phyloP scores from a whole-genome alignment of 208 protist species.

The Giardia duodenalis region DNA sequence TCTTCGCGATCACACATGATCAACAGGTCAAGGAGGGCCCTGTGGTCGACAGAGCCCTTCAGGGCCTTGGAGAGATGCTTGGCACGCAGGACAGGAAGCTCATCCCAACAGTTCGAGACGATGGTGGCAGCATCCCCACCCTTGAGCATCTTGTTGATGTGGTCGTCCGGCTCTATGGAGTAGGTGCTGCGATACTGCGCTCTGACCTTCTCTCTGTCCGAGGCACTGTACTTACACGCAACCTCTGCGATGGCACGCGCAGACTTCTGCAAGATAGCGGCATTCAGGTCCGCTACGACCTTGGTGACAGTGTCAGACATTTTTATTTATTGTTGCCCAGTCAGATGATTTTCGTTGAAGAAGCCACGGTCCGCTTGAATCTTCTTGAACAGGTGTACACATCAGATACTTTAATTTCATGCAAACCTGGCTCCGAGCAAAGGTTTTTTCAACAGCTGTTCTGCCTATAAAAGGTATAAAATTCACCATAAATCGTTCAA shows the following conservation, averaged over 20 bases:
- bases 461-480: too few relatives aligned
- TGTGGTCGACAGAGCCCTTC: not conserved
- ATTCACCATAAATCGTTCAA: too few relatives aligned
- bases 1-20: not conserved
- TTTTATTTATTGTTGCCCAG: constrained; percentile 10
- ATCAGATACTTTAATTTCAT: too few relatives aligned
- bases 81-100: not conserved
- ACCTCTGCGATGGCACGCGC: not conserved
- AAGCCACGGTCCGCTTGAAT: too few relatives aligned
- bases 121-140: not conserved
- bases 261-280: not conserved
- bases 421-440: too few relatives aligned
- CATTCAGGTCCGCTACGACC: not conserved
- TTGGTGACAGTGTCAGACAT: not conserved
- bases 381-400: too few relatives aligned
- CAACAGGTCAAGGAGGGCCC: not conserved
- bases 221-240: not conserved
- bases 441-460: too few relatives aligned
- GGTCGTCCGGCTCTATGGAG: not conserved
- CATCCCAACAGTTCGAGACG: not conserved
- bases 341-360: too few relatives aligned
- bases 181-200: not conserved
- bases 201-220: not conserved
- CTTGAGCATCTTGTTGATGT: not conserved
- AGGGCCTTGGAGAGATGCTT: not conserved